These are phyloP conservation scores for Thermothielavioides terrestris DNA, from an alignment of 495 filamentous ascomycete species.

Conservation along the genomic window DNA sequence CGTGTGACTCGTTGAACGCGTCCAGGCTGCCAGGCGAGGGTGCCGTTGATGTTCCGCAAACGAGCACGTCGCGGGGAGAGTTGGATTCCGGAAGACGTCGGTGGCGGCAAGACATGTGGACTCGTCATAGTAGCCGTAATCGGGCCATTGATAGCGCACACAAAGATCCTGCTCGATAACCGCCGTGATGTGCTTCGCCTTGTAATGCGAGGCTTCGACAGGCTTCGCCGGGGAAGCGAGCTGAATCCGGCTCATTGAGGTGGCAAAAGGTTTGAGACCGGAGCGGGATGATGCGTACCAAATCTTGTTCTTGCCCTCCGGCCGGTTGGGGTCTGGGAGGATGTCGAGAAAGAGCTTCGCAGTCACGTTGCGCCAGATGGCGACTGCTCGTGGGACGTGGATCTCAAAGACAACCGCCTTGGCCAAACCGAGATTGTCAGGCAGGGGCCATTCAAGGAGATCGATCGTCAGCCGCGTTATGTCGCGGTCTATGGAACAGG, in stretches of 20 bases:
- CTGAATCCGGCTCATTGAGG: conserved; percentile 3
- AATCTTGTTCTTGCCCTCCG: background rate
- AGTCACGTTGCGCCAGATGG: conserved; percentile 48
- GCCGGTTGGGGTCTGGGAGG: conserved; percentile 11
- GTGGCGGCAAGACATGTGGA: background rate
- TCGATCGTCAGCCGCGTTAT: conserved; percentile 34
- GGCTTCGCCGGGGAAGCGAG: conserved; percentile 12
- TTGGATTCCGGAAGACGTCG: background rate
- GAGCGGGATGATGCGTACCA: background rate
- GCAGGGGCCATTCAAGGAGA: conserved; percentile 57
- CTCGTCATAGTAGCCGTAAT: conserved; percentile 28
- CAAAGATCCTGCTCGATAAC: conserved; percentile 33
- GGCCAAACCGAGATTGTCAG: conserved; percentile 22
- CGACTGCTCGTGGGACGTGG: conserved; percentile 34
- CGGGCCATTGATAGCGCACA: conserved; percentile 33
- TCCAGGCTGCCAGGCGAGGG: conserved; percentile 2
- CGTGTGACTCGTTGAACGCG: conserved; percentile 12
- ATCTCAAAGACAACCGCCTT: conserved; percentile 54
- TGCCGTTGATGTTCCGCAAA: background rate
- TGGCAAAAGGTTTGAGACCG: background rate
- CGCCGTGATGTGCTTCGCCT: conserved; percentile 4
- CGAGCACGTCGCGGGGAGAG: conserved; percentile 6
- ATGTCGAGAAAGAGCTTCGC: conserved; percentile 35
- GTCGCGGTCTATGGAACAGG: conserved; percentile 17
- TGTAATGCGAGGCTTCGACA: conserved; percentile 11